phyloP scores from a whole-genome alignment of 257 asterid species.

The Orobanche coerulescens region DNA sequence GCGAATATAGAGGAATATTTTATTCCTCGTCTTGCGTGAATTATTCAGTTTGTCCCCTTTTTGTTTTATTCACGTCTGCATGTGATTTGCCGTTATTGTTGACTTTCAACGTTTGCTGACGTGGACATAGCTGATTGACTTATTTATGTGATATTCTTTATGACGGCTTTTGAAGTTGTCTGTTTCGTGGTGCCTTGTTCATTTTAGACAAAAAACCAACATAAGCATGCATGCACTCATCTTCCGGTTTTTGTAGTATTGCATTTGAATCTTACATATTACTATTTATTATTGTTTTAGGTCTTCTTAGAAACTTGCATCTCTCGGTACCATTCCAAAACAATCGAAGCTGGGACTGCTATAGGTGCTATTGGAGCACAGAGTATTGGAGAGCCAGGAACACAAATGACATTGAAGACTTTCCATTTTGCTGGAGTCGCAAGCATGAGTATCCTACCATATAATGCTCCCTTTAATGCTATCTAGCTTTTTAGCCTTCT shows the following conservation, averaged over 20 bases:
- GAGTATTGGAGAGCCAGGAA: constrained; percentile 96
- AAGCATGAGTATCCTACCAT: constrained; percentile 95
- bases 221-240: constrained; percentile 1
- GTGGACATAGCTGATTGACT: too few species aligned
- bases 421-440: constrained; percentile 99
- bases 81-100: too few species aligned
- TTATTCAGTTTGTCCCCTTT: too few species aligned
- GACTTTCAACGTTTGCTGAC: too few species aligned
- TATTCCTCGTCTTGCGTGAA: too few species aligned
- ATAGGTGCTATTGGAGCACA: constrained; percentile 97
- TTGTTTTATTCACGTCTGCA: too few species aligned
- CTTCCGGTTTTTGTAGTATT: constrained; percentile 15
- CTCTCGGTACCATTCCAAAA: constrained; percentile 71
- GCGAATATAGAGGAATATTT: too few species aligned
- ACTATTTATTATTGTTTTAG: constrained; percentile 31
- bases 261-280: constrained; percentile 17
- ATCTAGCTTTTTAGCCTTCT: constrained; percentile 7
- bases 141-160: too few species aligned
- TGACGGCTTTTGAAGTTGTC: too few species aligned
- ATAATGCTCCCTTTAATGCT: constrained; percentile 18
- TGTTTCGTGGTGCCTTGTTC: not conserved
- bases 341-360: constrained; percentile 80
- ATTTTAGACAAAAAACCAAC: not conserved
- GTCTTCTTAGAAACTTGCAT: constrained; percentile 73
- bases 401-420: constrained; percentile 97